Evolutionary conservation across 176 grass and related monocot genomes (phyloP).

Genomic region (Eleusine coracana): DNA sequence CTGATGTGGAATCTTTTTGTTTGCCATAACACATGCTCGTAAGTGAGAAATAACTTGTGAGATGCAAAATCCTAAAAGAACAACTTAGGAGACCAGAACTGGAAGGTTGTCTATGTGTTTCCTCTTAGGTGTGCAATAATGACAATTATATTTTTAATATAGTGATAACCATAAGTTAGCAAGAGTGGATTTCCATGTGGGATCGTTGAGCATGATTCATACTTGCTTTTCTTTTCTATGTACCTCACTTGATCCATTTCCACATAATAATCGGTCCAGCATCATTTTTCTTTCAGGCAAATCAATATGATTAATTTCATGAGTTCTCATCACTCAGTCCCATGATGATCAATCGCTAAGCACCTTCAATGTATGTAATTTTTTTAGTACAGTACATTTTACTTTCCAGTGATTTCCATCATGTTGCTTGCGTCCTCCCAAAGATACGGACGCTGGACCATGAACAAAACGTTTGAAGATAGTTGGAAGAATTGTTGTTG

Average conservation of each 20-base stretch:
- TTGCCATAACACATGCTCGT: too few relatives aligned
- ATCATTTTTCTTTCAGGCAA: neutral
- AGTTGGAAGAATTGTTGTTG: neutral
- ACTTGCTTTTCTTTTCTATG: neutral
- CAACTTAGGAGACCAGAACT: too few relatives aligned
- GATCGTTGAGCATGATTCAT: neutral
- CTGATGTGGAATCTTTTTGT: too few relatives aligned
- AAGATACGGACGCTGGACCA: neutral
- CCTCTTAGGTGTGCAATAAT: neutral
- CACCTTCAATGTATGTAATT: neutral
- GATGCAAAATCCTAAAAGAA: too few relatives aligned
- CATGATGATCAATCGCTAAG: neutral
- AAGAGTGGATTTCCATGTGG: neutral
- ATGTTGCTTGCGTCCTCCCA: neutral
- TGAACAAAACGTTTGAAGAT: constrained; percentile 2
- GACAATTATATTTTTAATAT: neutral
- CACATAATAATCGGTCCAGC: too few relatives aligned
- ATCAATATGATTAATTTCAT: too few relatives aligned
- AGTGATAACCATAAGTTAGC: neutral
- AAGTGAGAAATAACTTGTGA: too few relatives aligned
- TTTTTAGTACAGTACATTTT: neutral
- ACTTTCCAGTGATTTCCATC: neutral
- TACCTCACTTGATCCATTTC: neutral
- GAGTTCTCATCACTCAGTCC: too few relatives aligned
- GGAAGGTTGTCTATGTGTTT: neutral